Evolutionary conservation across 306 rosid species (phyloP).

Genomic region (Glycyrrhiza uralensis): DNA sequence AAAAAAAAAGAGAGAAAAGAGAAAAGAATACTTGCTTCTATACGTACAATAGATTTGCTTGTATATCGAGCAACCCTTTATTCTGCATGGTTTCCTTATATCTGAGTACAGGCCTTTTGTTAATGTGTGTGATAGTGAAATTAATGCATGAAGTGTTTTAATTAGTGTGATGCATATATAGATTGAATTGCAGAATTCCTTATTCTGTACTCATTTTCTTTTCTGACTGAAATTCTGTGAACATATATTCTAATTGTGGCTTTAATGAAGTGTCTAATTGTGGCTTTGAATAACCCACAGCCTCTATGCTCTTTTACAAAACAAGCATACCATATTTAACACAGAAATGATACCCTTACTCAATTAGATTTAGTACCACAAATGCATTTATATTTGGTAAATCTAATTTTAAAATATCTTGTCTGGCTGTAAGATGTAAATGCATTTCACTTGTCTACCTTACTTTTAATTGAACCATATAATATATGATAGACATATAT

Average conservation of each 20-base stretch:
- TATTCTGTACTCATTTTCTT: neutral
- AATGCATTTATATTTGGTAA: neutral
- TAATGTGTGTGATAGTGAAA: neutral
- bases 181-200: neutral
- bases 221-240: neutral
- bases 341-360: neutral
- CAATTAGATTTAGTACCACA: neutral
- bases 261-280: too few species aligned
- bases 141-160: neutral
- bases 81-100: slow-evolving; percentile 22
- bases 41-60: slow-evolving; percentile 1
- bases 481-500: neutral
- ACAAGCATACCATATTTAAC: neutral
- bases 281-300: too few species aligned
- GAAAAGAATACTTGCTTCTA: slow-evolving; percentile 18
- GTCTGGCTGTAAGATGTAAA: neutral
- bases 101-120: slow-evolving; percentile 1
- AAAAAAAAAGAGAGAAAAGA: slow-evolving; percentile 10
- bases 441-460: neutral
- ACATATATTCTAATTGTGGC: neutral
- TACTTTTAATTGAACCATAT: neutral
- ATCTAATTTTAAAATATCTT: neutral
- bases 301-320: too few species aligned
- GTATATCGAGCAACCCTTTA: slow-evolving; percentile 6
- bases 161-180: neutral